These are phyloP conservation scores for Pyrenophora seminiperda DNA, from an alignment of 2,329 filamentous ascomycete species.

Conservation along the genomic window DNA sequence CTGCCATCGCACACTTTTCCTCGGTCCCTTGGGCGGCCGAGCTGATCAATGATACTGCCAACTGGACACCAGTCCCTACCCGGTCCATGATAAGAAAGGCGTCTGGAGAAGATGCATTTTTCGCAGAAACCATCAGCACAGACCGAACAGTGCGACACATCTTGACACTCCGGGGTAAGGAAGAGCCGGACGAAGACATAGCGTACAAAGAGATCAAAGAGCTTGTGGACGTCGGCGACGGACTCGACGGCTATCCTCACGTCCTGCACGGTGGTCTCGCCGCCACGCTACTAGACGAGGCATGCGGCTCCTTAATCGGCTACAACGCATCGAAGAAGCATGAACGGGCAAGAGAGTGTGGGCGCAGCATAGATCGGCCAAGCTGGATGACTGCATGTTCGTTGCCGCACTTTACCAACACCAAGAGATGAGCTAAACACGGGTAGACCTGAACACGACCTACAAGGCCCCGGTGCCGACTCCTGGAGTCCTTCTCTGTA, in stretches of 20 bases:
- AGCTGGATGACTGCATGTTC: conserved; percentile 44
- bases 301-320: conserved; percentile 57
- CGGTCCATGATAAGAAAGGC: conserved; percentile 38
- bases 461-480: conserved; percentile 61
- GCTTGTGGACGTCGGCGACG: conserved; percentile 55
- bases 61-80: conserved; percentile 49
- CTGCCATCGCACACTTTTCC: conserved; percentile 28
- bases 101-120: conserved; percentile 57
- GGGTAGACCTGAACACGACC: conserved; percentile 58
- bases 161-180: conserved; percentile 29
- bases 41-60: conserved; percentile 49
- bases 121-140: conserved; percentile 60
- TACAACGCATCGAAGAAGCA: conserved; percentile 46
- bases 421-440: conserved; percentile 15
- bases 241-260: conserved; percentile 60
- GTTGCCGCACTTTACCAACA: conserved; percentile 9
- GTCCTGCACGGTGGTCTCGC: conserved; percentile 65
- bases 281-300: conserved; percentile 64
- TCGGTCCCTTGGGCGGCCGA: conserved; percentile 57
- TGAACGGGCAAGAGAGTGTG: conserved; percentile 10
- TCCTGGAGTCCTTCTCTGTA: conserved; percentile 56
- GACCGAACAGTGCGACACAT: conserved; percentile 53
- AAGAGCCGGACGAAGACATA: conserved; percentile 23
- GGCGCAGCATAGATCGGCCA: conserved; percentile 10
- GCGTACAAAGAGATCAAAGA: conserved; percentile 46